Percentiles rank a stretch among this genome's conserved stretches.
These are phyloP conservation scores for Aspergillus floridensis DNA, from an alignment of 2,329 filamentous ascomycete species.

Conservation along the genomic window DNA sequence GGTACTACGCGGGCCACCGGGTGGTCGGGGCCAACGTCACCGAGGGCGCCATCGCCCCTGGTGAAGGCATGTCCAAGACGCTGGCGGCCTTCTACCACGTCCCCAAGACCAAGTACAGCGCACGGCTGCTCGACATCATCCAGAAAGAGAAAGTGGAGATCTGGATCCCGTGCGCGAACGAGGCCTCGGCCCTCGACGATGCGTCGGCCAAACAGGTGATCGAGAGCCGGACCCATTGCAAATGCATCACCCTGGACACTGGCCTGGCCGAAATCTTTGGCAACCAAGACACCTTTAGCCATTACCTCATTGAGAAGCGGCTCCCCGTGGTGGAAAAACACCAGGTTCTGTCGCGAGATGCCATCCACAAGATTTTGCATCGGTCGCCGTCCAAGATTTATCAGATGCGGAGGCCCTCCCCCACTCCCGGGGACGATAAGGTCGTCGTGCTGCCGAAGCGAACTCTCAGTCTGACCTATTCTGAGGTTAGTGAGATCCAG, in stretches of 20 bases:
- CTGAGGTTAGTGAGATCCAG: slow-evolving; percentile 54
- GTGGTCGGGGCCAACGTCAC: slow-evolving; percentile 70
- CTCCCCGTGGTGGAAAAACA: slow-evolving; percentile 55
- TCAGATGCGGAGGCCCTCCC: slow-evolving; percentile 56
- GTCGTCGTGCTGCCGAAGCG: slow-evolving; percentile 58
- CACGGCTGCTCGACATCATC: slow-evolving; percentile 58
- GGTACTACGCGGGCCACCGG: slow-evolving; percentile 63
- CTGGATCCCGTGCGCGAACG: slow-evolving; percentile 73
- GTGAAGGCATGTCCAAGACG: slow-evolving; percentile 58
- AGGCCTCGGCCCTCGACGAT: slow-evolving; percentile 64
- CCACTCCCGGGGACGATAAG: slow-evolving; percentile 56
- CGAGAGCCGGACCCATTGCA: slow-evolving; percentile 57
- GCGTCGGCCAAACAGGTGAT: slow-evolving; percentile 62
- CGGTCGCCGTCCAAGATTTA: slow-evolving; percentile 50
- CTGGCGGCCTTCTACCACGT: slow-evolving; percentile 56
- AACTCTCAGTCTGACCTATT: slow-evolving; percentile 53
- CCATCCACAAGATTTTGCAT: slow-evolving; percentile 55
- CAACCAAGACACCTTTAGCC: slow-evolving; percentile 64
- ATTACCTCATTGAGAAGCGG: slow-evolving; percentile 54
- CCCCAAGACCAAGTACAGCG: slow-evolving; percentile 53
- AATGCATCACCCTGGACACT: slow-evolving; percentile 62
- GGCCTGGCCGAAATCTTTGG: slow-evolving; percentile 58
- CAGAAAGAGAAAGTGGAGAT: slow-evolving; percentile 61
- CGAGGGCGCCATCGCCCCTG: slow-evolving; percentile 45
- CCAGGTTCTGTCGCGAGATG: slow-evolving; percentile 53